Base-by-base conservation (phyloP, 2,329 filamentous ascomycete species). In the Claviceps sp. region DNA sequence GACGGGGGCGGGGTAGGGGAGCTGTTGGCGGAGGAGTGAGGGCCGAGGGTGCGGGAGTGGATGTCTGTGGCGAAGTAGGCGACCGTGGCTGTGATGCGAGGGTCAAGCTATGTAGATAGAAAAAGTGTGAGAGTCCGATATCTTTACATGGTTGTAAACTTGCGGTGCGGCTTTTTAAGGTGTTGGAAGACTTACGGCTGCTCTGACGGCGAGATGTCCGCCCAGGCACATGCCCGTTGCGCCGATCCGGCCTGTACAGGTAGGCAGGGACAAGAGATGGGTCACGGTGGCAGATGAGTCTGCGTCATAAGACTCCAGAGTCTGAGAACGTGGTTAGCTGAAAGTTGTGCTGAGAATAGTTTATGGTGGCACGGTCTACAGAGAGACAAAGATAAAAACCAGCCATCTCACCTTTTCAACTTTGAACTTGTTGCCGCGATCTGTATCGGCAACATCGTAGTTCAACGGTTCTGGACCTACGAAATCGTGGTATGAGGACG, bases 41-140 rank as follows among this genome's bases (percentile, higher is more conserved):
- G 77, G 24, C 89, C 91, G 1, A 97, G 77, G 8, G 84, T 88
- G 53, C 80, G 77, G 56, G 75, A 80, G 72, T 96, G 91, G 50
- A 96, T 82, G 70, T 96, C 91, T 6, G 90, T 96, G 8, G 88
- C 89, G 68, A 96, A 96, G 73, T 89, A 97, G 65, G 88, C 84
- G 34, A 95, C 85, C 40, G 82, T 82, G 34, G 88, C 87, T 41
- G 77, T 76, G 54, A 96, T 80, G 52, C 90, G 78, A 22, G 78
- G 74, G 66, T 96, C 89, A 48, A 96, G 76, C 60, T 79, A 14
- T 1, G 10, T 7, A 19, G 44, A 55, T 45, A 50, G 38, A 40
- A 43, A 7, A 43, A 38, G n/a, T n/a, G 14, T 10, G 8, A 11
- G 24, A 14, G 39, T 24, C 5, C 5, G 10, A 44, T 22, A 44